Base-by-base conservation (phyloP, 2,329 filamentous ascomycete genomes). In the Aspergillus versicolor region DNA sequence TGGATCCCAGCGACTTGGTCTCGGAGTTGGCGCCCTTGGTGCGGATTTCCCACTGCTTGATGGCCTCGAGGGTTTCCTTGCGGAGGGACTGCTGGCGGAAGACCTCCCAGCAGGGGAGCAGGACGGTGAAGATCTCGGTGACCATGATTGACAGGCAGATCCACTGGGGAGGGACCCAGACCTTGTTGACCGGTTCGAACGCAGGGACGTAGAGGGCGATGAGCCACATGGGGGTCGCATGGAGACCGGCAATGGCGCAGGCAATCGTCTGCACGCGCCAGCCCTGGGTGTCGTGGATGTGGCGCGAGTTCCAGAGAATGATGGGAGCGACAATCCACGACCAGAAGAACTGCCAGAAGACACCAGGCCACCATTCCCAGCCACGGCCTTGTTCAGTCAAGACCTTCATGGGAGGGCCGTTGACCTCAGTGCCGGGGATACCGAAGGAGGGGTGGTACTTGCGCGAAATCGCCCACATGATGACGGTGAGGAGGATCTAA, bases 171-270 rank as follows among this genome's bases (percentile, higher is more conserved):
- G 86, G 84, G 13, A 85, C 75, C 61, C 79, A 86, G 67, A 80
- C 81, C 12, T 72, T 65, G 67, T 87, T 86, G 53, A 87, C 71
- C 0, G 72, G 66, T 2, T 70, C 75, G 75, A 87, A 82, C 8
- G 62, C 75, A 5, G 82, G 79, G 13, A 85, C 73, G 54, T 84
- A 86, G 22, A 86, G 71, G 37, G 74, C 77, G 41, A 74, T 72
- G 38, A 89, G 79, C 86, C 86, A 89, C 75, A 89, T 80, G 0
- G 87, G 87, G 8, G 85, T 83, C 21, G 85, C 86, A 54, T 82
- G 85, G 19, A 89, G 79, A 55, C 84, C 76, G 42, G 77, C 73
- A 53, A 82, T 55, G 50, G 79, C 73, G 53, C 78, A 78, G 40
- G 78, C 68, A 41, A 85, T 82, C 32, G 86, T 89, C 67, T 88